Conservation (phyloP, 163 green algal genomes). For the Volvox carteri region DNA sequence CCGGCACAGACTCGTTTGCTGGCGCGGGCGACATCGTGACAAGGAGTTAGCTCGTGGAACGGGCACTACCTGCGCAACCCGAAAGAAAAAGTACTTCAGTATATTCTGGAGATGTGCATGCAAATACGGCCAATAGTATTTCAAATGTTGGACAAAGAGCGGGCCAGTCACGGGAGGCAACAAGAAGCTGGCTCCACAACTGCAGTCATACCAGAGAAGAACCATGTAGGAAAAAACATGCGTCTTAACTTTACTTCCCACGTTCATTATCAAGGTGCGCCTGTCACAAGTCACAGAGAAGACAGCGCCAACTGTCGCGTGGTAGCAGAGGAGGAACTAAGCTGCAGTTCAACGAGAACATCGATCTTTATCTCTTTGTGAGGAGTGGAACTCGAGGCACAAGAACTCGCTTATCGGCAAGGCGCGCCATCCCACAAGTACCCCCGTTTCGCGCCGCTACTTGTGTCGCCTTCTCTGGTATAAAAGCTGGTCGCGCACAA, state of each 20-base stretch:
- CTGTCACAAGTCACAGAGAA: not conserved
- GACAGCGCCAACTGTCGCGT: not conserved
- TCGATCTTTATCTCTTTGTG: not conserved
- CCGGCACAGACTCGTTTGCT: conserved; percentile 1
- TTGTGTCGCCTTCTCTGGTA: not conserved
- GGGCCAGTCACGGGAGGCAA: conserved; percentile 17
- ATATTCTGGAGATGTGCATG: not conserved
- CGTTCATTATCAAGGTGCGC: not conserved
- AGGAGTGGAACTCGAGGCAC: not conserved
- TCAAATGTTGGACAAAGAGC: not conserved
- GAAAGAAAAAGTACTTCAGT: not conserved
- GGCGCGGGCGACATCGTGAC: conserved; percentile 27
- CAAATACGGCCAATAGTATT: not conserved
- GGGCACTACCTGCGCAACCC: not conserved
- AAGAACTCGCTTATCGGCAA: not conserved
- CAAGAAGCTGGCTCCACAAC: conserved; percentile 6
- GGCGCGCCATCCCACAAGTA: not conserved
- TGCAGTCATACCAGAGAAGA: too few relatives aligned
- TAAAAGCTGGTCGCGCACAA: too few relatives aligned
- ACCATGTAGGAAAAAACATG: too few relatives aligned
- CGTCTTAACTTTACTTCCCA: too few relatives aligned
- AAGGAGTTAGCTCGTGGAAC: not conserved
- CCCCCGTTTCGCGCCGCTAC: not conserved
- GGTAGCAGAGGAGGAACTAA: not conserved
- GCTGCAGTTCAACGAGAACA: not conserved